phyloP scores from a whole-genome alignment of 805 yeast species.

The Yarrowia divulgata region DNA sequence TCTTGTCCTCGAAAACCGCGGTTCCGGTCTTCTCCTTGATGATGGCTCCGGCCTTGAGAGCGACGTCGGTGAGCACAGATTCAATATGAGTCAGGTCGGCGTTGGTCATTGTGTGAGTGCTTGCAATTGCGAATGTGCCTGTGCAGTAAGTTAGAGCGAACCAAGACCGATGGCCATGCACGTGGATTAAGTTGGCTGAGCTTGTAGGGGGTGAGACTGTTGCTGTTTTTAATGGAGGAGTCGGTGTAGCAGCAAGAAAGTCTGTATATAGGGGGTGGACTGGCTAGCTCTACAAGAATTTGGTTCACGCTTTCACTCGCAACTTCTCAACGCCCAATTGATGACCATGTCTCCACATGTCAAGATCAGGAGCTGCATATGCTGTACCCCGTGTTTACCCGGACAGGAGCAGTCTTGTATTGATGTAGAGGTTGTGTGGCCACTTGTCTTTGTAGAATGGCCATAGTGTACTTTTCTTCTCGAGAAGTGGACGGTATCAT shows the following conservation, averaged over 20 bases:
- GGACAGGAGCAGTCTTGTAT: neutral
- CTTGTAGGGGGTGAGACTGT: no score
- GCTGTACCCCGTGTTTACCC: conserved; percentile 4
- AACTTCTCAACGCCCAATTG: no score
- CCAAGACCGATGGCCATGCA: conserved; percentile 21
- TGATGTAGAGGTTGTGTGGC: no score
- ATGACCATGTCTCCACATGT: no score
- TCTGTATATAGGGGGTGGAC: no score
- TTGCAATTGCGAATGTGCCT: neutral
- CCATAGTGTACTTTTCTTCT: no score
- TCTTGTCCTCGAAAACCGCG: conserved; percentile 60
- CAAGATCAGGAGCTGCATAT: conserved; percentile 6
- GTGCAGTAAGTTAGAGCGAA: neutral
- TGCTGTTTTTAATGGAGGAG: no score
- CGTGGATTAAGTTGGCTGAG: conserved; percentile 25
- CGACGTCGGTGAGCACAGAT: conserved; percentile 53
- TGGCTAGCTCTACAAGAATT: no score
- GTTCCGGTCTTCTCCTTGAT: conserved; percentile 60
- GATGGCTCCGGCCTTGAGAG: conserved; percentile 58
- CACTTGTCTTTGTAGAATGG: no score
- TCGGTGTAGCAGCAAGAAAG: no score
- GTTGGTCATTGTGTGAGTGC: conserved; percentile 22
- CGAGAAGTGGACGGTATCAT: no score
- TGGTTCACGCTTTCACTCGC: no score
- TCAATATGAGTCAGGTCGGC: conserved; percentile 50